Evolutionary conservation across 768 basidiomycete species (phyloP), one percentile per base, ranked within the genome.

Genomic region (Psilocybe subaeruginosa): DNA sequence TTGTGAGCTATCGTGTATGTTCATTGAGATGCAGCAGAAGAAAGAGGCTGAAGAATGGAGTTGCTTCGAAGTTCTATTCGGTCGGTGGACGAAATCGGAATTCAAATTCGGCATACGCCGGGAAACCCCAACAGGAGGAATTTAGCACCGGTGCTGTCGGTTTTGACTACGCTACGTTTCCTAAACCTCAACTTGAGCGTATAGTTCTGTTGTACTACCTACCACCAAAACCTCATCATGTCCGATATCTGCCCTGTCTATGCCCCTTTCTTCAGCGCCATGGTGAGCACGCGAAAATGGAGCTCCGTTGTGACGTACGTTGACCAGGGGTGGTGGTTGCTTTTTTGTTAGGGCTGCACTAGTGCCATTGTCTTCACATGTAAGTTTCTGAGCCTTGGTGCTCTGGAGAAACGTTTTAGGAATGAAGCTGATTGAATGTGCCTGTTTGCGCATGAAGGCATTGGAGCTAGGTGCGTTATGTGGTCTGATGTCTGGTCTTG

Each of bases 361-460:
- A 88, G 90, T 72, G 95, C 97, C 64, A 98, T 99, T 74, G 92
- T 97, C 73, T 97, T 99, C 79, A 97, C 96, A 68, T 96, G 97
- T 96, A 71, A 82, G 93, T 78, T 59, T 58, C 12, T 41, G 11
- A 2, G 23, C 23, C 16, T 43, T 17, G 33, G 54, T 54, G 6
- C 12, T 4, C 12, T 46, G 30, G 0, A 8, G 14, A 23, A 43
- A 41, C 12, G 5, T 30, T 31, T 14, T 11, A 27, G 52, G 12
- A 8, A 58, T 17, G 30, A 23, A 27, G 31, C 46, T 56, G 33
- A 64, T 54, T 54, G 17, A 3, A 52, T 47, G 27, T 54, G 45
- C 29, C 58, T 30, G 41, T 54, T 61, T 56, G 33, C 48, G 37
- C 31, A 49, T 46, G 54, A 50, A 94, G 92, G 90, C 73, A 92